These are phyloP conservation scores for Oxyria digyna DNA, from an alignment of 148 eudicot genomes.

Conservation along the genomic window DNA sequence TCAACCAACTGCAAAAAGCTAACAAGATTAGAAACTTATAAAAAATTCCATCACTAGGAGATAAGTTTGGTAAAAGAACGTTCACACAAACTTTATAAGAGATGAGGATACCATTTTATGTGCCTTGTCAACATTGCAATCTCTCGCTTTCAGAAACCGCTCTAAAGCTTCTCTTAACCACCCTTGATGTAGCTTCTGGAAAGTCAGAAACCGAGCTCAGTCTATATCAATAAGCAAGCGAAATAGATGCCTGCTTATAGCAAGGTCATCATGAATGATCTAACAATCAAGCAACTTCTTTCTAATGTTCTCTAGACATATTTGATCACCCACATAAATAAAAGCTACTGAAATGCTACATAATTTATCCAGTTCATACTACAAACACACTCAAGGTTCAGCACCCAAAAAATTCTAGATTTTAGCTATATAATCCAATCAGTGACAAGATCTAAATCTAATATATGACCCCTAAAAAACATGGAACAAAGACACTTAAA, in stretches of 20 bases:
- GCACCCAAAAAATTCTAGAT: background rate
- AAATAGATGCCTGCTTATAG: background rate
- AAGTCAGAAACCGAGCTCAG: background rate
- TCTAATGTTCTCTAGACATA: background rate
- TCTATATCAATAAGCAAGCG: background rate
- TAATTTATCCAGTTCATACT: background rate
- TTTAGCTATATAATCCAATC: background rate
- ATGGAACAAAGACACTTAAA: background rate
- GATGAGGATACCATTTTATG: slow-evolving; percentile 49
- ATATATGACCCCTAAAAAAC: background rate
- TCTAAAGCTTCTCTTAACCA: slow-evolving; percentile 36
- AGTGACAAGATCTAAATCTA: slow-evolving; percentile 1
- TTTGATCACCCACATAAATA: background rate
- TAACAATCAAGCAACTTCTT: background rate
- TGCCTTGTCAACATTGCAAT: slow-evolving; percentile 71
- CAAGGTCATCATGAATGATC: background rate
- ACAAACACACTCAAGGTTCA: background rate
- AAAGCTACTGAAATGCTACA: background rate
- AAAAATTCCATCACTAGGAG: background rate
- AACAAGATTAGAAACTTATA: background rate
- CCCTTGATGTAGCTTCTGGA: slow-evolving; percentile 78
- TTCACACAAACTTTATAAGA: background rate
- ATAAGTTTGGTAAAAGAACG: background rate
- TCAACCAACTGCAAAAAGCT: slow-evolving; percentile 52
- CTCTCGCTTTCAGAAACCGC: slow-evolving; percentile 85